Evolutionary conservation across 129 eudicot species (phyloP), one percentile per base, ranked within the genome.

Genomic region (Tanacetum coccineum): DNA sequence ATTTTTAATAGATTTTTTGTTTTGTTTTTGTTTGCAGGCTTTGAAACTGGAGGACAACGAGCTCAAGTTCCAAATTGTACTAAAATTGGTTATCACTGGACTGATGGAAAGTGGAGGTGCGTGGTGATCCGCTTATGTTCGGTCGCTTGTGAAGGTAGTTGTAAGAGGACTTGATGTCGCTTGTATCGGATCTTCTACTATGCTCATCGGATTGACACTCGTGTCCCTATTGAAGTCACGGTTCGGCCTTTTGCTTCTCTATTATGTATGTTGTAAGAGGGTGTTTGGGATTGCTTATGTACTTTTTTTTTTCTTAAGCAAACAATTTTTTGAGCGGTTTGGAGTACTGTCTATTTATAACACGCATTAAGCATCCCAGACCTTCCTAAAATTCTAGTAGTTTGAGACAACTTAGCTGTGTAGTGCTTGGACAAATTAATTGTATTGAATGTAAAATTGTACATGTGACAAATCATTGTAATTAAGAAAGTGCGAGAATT

Each of bases 401-500:
- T n/a, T n/a, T n/a, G n/a, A n/a, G n/a, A n/a, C n/a, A n/a, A n/a
- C n/a, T n/a, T n/a, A n/a, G n/a, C n/a, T n/a, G n/a, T n/a, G n/a
- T n/a, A n/a, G n/a, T n/a, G n/a, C n/a, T n/a, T n/a, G n/a, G n/a
- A n/a, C n/a, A n/a, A n/a, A n/a, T n/a, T n/a, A n/a, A n/a, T n/a
- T n/a, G n/a, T n/a, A n/a, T n/a, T n/a, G n/a, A n/a, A n/a, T n/a
- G n/a, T 44, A 19, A 63, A 65, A 22, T 46, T 65, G 57, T 49
- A 8, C 12, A 28, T 50, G 59, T 20, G 36, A 64, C 4, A 5
- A 64, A n/a, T n/a, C n/a, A 62, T 2, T 48, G 28, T 8, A 3
- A 13, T n/a, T 48, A 21, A 66, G n/a, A 49, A 13, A 83, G 89
- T 84, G 76, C 81, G 86, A 60, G 90, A 79, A 39, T 46, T 83